A percentile compares a stretch with the other conserved stretches of the same genome.
phyloP scores from a whole-genome alignment of 2,329 filamentous ascomycete genomes.

The Fusarium liriodendri region DNA sequence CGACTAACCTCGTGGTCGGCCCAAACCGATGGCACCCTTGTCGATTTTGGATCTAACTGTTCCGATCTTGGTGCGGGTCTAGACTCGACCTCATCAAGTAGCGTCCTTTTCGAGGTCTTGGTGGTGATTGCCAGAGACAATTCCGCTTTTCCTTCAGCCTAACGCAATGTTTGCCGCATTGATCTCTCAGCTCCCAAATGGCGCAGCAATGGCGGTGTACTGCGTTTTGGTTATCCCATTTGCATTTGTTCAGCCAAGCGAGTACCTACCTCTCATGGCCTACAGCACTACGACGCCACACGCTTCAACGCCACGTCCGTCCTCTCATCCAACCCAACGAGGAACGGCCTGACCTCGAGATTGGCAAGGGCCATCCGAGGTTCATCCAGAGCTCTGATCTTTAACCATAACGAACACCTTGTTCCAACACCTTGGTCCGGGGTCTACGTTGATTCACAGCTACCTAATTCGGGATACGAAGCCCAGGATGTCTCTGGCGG shows the following conservation, averaged over 20 bases:
- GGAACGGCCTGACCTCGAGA: neutral
- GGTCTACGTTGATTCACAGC: neutral
- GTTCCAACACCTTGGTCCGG: neutral
- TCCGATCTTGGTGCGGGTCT: conserved; percentile 43
- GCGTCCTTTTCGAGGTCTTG: conserved; percentile 3
- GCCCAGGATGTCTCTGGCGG: conserved; percentile 13
- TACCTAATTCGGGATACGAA: conserved; percentile 39
- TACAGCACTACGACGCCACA: neutral
- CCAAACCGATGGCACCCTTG: conserved; percentile 43
- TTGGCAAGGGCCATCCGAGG: neutral
- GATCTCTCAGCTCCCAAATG: conserved; percentile 9
- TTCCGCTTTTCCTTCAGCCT: conserved; percentile 18
- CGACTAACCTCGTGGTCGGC: conserved; percentile 40
- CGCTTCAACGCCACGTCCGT: neutral
- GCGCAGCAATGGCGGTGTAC: conserved; percentile 1
- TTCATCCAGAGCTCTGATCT: neutral
- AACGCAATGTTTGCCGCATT: conserved; percentile 21
- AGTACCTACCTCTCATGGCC: neutral
- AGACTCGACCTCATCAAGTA: conserved; percentile 23
- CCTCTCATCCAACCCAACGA: neutral
- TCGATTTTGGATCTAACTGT: conserved; percentile 39
- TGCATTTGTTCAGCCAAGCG: neutral
- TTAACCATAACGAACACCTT: neutral
- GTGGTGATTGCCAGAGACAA: conserved; percentile 17
- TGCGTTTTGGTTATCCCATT: neutral